Percentiles rank a stretch among this genome's conserved stretches.
Conservation (phyloP, 169 alveolate genomes). For the Blepharisma undulans region DNA sequence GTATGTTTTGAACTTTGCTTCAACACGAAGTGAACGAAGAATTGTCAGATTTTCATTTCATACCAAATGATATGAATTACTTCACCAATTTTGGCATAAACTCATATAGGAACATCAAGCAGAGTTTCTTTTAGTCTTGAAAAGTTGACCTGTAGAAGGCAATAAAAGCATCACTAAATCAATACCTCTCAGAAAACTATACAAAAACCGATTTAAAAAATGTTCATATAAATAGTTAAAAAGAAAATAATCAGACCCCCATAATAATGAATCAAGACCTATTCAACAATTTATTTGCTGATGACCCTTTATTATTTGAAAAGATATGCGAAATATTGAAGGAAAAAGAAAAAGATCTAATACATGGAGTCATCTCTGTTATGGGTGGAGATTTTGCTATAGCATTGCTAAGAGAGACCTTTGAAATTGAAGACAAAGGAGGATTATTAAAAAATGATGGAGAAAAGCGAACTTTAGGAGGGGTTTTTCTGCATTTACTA, state of each 20-base stretch:
- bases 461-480: not conserved
- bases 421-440: not conserved
- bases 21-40: no score
- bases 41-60: no score
- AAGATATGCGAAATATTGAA: not conserved
- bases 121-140: no score
- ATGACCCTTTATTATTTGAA: not conserved
- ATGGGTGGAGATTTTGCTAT: not conserved
- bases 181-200: no score
- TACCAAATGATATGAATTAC: no score
- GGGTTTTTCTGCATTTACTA: not conserved
- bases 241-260: not conserved
- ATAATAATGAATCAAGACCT: not conserved
- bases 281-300: not conserved
- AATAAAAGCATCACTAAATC: no score
- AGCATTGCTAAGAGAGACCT: not conserved
- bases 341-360: not conserved
- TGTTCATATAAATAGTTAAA: no score
- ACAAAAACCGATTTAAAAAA: no score
- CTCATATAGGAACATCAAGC: no score
- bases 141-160: no score
- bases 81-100: no score
- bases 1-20: no score
- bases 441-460: not conserved
- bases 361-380: not conserved